A percentile compares a stretch with the other conserved stretches of the same genome.
phyloP scores from a whole-genome alignment of 1,139 yeast species.

The Candida freyschussii region DNA sequence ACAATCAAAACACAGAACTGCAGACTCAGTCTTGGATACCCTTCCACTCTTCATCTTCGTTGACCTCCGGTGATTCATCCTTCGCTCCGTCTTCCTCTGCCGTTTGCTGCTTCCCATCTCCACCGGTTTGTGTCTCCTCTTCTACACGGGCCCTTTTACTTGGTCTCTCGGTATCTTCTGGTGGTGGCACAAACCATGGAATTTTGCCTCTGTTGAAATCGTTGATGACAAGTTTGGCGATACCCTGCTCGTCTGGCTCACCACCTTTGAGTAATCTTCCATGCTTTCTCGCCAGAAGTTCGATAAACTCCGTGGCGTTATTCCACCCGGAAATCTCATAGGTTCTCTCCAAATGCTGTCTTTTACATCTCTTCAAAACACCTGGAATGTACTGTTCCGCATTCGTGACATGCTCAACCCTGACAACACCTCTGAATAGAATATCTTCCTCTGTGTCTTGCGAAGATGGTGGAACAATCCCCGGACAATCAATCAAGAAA shows the following conservation, averaged over 20 bases:
- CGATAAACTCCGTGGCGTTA: constrained; percentile 78
- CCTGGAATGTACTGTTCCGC: constrained; percentile 97
- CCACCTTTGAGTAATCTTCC: constrained; percentile 96
- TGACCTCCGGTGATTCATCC: constrained; percentile 7
- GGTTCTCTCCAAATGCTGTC: constrained; percentile 90
- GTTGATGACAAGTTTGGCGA: constrained; percentile 82
- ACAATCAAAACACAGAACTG: too few relatives aligned
- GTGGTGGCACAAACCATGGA: constrained; percentile 97
- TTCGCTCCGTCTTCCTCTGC: constrained; percentile 9
- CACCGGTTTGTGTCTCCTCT: constrained; percentile 32
- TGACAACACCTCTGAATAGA: constrained; percentile 91
- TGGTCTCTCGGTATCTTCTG: constrained; percentile 55
- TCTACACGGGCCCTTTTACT: constrained; percentile 37
- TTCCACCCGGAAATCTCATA: constrained; percentile 94
- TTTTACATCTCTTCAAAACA: constrained; percentile 77
- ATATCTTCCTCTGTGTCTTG: constrained; percentile 93
- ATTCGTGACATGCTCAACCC: constrained; percentile 92
- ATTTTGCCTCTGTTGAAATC: constrained; percentile 97
- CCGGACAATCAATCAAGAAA: constrained; percentile 95
- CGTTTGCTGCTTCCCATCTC: constrained; percentile 11
- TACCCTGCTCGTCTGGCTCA: constrained; percentile 94
- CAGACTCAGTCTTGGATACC: constrained; percentile 25
- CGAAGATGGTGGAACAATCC: constrained; percentile 93
- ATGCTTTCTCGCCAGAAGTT: constrained; percentile 83
- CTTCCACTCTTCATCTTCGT: constrained; percentile 21